phyloP scores from a whole-genome alignment of 1,139 yeast species.

The Petasospora fabianii region DNA sequence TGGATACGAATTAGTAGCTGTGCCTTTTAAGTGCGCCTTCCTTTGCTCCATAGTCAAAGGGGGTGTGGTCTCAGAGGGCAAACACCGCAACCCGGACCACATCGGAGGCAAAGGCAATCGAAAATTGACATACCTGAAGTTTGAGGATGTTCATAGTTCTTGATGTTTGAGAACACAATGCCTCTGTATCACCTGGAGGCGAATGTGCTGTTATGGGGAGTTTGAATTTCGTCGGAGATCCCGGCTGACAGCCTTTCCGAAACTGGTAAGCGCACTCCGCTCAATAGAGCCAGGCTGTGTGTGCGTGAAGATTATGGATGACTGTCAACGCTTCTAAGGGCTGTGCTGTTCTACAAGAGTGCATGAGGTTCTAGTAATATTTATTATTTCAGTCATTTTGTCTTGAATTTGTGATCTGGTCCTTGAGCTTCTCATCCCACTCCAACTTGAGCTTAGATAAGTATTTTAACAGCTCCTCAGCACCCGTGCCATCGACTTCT shows the following conservation, averaged over 20 bases:
- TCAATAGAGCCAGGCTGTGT: neutral
- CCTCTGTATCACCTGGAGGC: too few relatives aligned
- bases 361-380: too few relatives aligned
- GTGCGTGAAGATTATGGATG: too few relatives aligned
- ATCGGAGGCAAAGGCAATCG: conserved; percentile 1
- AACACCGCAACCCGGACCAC: neutral
- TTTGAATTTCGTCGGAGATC: neutral
- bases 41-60: neutral
- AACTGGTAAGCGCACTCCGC: neutral
- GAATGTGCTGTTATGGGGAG: too few relatives aligned
- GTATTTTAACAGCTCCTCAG: conserved; percentile 58
- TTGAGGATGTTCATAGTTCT: conserved; percentile 49
- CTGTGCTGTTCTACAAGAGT: too few relatives aligned
- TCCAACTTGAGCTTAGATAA: conserved; percentile 50
- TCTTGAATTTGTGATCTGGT: conserved; percentile 64
- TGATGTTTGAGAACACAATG: neutral
- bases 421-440: conserved; percentile 68
- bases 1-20: conserved; percentile 14
- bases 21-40: neutral
- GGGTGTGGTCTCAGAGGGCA: too few relatives aligned
- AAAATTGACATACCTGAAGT: conserved; percentile 38
- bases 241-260: neutral
- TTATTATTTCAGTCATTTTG: too few relatives aligned
- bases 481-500: conserved; percentile 60
- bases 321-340: too few relatives aligned